A percentile compares a stretch with the other conserved stretches of the same genome.
These are phyloP conservation scores for Wallacemonas rigidus DNA, from an alignment of 208 protist species.

Conservation along the genomic window DNA sequence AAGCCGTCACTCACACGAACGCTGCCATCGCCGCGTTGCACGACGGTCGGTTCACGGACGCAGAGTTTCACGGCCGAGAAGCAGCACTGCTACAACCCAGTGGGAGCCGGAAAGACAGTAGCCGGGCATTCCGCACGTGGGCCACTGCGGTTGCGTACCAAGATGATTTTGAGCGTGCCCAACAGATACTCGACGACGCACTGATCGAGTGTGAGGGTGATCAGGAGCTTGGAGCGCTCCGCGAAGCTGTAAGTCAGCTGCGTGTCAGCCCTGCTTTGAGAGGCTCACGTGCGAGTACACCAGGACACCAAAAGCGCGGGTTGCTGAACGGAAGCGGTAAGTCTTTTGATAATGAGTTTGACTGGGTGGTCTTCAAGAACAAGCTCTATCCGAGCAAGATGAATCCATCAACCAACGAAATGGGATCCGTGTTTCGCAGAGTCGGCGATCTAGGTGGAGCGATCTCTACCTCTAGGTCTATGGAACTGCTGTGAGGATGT, in stretches of 20 bases:
- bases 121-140: constrained; percentile 69
- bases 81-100: constrained; percentile 57
- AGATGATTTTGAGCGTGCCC: constrained; percentile 70
- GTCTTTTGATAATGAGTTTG: constrained; percentile 86
- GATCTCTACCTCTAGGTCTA: constrained; percentile 80
- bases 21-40: constrained; percentile 51
- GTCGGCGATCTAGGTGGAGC: constrained; percentile 75
- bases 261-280: constrained; percentile 22
- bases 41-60: constrained; percentile 69
- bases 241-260: neutral
- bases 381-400: constrained; percentile 86
- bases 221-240: constrained; percentile 8
- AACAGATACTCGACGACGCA: constrained; percentile 69
- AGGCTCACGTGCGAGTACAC: constrained; percentile 18
- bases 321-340: constrained; percentile 56
- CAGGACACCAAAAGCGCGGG: constrained; percentile 47
- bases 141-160: constrained; percentile 79
- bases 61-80: constrained; percentile 79
- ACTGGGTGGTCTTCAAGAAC: constrained; percentile 81
- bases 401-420: constrained; percentile 77
- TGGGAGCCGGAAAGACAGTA: constrained; percentile 18
- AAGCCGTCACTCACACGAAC: constrained; percentile 68
- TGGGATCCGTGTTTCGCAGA: constrained; percentile 86
- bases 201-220: constrained; percentile 33
- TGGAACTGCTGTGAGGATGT: constrained; percentile 45